A percentile compares a stretch with the other conserved stretches of the same genome.
Conservation (phyloP, 441 rosid species). For the Hura crepitans region DNA sequence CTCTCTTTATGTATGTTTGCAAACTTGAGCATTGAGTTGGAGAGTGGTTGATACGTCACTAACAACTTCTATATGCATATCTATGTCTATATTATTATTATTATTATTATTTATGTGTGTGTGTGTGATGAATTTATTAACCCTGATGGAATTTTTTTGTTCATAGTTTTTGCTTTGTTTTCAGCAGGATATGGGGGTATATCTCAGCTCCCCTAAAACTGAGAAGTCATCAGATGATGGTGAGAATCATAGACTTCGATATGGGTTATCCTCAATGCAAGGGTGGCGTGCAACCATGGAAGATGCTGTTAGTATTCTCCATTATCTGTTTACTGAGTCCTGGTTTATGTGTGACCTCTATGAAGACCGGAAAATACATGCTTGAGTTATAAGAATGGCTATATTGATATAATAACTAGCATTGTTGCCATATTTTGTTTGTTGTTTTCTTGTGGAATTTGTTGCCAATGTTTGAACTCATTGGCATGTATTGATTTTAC, state of each 20-base stretch:
- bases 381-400: background rate
- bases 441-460: slow-evolving; percentile 1
- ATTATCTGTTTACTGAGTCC: background rate
- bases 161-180: background rate
- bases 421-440: background rate
- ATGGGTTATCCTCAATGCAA: slow-evolving; percentile 91
- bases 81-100: too few relatives aligned
- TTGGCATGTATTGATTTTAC: background rate
- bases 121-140: background rate
- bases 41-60: background rate
- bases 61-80: background rate
- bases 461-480: background rate
- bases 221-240: slow-evolving; percentile 87
- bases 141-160: background rate
- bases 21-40: background rate
- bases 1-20: background rate
- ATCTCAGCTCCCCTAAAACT: slow-evolving; percentile 82
- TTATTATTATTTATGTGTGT: background rate
- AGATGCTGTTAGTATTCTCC: slow-evolving; percentile 75
- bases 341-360: background rate
- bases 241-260: slow-evolving; percentile 63
- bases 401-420: background rate
- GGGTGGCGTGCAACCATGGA: slow-evolving; percentile 97
- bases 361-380: background rate
- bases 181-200: slow-evolving; percentile 61